These are phyloP conservation scores for Rhizopogon roseolus DNA, from an alignment of 768 basidiomycete genomes.

Conservation along the genomic window DNA sequence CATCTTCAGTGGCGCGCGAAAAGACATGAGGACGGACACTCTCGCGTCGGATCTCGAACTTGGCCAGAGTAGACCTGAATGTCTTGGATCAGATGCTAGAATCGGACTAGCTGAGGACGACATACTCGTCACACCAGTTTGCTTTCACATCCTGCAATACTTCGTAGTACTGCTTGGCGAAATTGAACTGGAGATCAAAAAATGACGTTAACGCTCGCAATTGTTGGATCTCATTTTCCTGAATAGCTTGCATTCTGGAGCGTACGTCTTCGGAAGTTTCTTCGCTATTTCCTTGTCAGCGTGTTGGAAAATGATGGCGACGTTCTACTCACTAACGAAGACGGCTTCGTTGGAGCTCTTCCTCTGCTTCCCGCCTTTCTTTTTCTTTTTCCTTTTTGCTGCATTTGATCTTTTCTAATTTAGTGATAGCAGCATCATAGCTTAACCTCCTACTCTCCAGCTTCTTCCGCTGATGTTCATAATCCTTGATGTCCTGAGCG, in stretches of 20 bases:
- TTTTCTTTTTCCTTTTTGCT: constrained; percentile 82
- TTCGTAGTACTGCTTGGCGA: constrained; percentile 68
- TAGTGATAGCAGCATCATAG: constrained; percentile 70
- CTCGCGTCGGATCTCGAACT: constrained; percentile 18
- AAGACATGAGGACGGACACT: constrained; percentile 13
- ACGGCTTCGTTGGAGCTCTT: constrained; percentile 69
- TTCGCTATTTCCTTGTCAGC: constrained; percentile 46
- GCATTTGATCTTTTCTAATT: constrained; percentile 60
- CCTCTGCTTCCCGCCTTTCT: constrained; percentile 70
- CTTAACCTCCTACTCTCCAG: constrained; percentile 77
- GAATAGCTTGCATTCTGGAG: constrained; percentile 73
- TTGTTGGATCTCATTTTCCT: constrained; percentile 73
- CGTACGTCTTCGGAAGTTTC: constrained; percentile 83
- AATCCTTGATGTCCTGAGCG: constrained; percentile 77
- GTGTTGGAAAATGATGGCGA: not conserved
- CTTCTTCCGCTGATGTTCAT: constrained; percentile 77
- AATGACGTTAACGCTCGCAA: constrained; percentile 66
- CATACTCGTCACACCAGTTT: constrained; percentile 66
- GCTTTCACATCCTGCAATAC: constrained; percentile 64
- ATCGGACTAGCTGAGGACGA: constrained; percentile 5
- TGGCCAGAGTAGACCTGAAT: constrained; percentile 24
- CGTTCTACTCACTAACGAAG: constrained; percentile 62
- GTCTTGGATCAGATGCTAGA: constrained; percentile 3
- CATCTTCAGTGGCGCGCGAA: constrained; percentile 14
- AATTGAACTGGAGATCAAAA: constrained; percentile 71